These are phyloP conservation scores for Prunus salicina DNA, from an alignment of 306 rosid species.

Conservation along the genomic window DNA sequence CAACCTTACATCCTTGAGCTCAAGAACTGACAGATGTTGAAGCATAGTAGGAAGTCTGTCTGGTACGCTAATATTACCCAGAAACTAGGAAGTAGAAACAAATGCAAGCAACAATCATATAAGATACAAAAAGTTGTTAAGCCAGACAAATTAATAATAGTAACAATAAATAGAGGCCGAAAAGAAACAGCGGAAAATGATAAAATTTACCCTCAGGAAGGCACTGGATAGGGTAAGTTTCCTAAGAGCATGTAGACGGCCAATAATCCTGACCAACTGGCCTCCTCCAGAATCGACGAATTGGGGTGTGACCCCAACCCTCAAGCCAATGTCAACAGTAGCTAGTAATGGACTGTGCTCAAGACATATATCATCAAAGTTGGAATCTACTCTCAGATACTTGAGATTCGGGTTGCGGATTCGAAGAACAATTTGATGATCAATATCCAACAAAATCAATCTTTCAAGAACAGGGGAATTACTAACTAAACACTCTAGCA, in stretches of 20 bases:
- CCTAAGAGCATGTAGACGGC: conserved; percentile 3
- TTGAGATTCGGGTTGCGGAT: conserved; percentile 17
- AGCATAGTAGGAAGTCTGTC: conserved; percentile 19
- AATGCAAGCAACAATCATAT: conserved; percentile 4
- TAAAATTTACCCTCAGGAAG: conserved; percentile 4
- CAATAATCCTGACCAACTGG: conserved; percentile 20
- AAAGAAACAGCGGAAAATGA: not conserved
- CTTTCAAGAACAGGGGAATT: conserved; percentile 28
- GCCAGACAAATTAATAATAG: not conserved
- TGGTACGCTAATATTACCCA: conserved; percentile 13
- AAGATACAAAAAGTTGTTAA: not conserved
- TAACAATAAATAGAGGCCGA: not conserved
- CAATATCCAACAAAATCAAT: conserved; percentile 14
- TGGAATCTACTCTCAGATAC: conserved; percentile 26
- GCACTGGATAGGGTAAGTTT: conserved; percentile 16
- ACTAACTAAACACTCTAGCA: conserved; percentile 8
- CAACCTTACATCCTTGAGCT: conserved; percentile 14
- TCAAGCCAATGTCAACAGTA: conserved; percentile 16
- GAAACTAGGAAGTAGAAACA: conserved; percentile 17
- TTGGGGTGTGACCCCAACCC: not conserved
- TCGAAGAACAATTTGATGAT: not conserved
- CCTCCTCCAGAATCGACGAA: not conserved
- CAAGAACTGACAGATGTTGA: conserved; percentile 7
- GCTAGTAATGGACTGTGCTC: conserved; percentile 10
- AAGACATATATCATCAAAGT: conserved; percentile 12